Conservation (phyloP, 768 basidiomycete species). For the Pleurotus tuoliensis region DNA sequence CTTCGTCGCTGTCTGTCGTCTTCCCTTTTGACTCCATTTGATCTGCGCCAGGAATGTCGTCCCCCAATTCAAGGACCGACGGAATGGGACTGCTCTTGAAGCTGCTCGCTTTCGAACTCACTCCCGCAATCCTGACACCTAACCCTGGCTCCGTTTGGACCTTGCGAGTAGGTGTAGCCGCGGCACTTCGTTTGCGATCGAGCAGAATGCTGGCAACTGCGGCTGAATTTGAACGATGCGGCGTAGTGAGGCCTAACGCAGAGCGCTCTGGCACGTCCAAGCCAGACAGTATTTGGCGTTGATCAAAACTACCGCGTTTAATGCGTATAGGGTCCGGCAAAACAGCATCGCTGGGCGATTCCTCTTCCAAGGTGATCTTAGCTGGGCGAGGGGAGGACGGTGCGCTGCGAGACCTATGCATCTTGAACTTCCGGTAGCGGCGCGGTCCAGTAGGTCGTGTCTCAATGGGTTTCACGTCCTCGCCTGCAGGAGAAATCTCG, state of each 20-base stretch:
- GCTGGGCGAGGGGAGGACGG: slow-evolving; percentile 1
- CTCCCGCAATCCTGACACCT: background rate
- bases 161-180: background rate
- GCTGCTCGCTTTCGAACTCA: background rate
- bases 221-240: slow-evolving; percentile 1
- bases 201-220: slow-evolving; percentile 1
- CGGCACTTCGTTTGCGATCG: slow-evolving; percentile 1
- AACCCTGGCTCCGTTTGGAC: background rate
- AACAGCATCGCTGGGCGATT: background rate
- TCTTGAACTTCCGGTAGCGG: slow-evolving; percentile 10
- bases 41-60: background rate
- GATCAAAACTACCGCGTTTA: background rate
- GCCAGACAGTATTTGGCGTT: background rate
- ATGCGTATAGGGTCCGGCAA: background rate
- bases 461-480: background rate
- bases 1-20: background rate
- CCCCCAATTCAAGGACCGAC: background rate
- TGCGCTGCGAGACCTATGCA: slow-evolving; percentile 12
- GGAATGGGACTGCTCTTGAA: slow-evolving; percentile 5
- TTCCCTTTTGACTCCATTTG: too few species aligned
- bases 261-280: background rate
- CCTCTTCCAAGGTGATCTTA: background rate
- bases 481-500: slow-evolving; percentile 21
- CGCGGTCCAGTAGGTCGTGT: slow-evolving; percentile 20
- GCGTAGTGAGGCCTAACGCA: background rate